phyloP scores from a whole-genome alignment of 1,284 basidiomycete species.

The Heliocybe sulcata region DNA sequence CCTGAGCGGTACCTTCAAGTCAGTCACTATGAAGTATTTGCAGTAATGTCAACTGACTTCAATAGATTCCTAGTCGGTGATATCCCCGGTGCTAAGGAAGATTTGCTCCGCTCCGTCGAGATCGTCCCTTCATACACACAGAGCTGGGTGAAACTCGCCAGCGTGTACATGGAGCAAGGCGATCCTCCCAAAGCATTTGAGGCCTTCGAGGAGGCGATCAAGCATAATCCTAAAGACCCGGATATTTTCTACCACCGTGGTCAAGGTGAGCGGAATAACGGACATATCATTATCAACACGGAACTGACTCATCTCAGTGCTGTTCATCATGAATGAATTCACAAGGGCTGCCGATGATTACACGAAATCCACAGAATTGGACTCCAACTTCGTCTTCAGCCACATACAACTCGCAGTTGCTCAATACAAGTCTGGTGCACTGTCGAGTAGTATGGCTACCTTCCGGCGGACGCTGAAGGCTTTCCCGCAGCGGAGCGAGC shows the following conservation, averaged over 20 bases:
- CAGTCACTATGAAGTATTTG: slow-evolving; percentile 13
- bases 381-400: slow-evolving; percentile 84
- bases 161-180: slow-evolving; percentile 95
- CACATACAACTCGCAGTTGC: slow-evolving; percentile 98
- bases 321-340: slow-evolving; percentile 95
- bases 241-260: slow-evolving; percentile 99
- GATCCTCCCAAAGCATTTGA: slow-evolving; percentile 78
- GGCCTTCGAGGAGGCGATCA: slow-evolving; percentile 88
- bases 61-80: slow-evolving; percentile 84
- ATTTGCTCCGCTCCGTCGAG: slow-evolving; percentile 75
- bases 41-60: neutral
- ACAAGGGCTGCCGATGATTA: slow-evolving; percentile 86
- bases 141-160: slow-evolving; percentile 95
- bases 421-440: slow-evolving; percentile 85
- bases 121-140: slow-evolving; percentile 79
- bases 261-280: slow-evolving; percentile 54
- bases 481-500: slow-evolving; percentile 83
- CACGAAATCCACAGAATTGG: slow-evolving; percentile 79
- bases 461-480: slow-evolving; percentile 79
- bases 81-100: slow-evolving; percentile 77
- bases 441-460: slow-evolving; percentile 80
- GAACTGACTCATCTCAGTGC: too few species aligned
- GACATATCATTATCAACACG: neutral
- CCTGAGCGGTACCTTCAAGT: slow-evolving; percentile 92
- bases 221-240: slow-evolving; percentile 79